Conservation (phyloP, 768 basidiomycete genomes). For the Kwoniella sp. region DNA sequence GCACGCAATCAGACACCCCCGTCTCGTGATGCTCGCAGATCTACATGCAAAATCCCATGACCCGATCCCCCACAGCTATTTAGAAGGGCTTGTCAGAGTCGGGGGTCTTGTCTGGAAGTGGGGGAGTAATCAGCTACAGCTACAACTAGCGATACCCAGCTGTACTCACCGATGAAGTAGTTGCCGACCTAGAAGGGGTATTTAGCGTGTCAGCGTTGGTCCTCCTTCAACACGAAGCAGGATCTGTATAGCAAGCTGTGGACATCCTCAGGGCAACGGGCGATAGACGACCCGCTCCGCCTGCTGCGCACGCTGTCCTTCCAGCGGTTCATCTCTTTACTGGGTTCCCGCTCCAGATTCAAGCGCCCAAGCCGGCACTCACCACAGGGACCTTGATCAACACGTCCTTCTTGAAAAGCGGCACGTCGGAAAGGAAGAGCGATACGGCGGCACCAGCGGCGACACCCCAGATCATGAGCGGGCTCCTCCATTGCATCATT, state of each 20-base stretch:
- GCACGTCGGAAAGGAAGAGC: conserved; percentile 41
- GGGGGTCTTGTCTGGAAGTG: conserved; percentile 36
- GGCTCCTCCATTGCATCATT: conserved; percentile 18
- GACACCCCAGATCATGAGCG: conserved; percentile 38
- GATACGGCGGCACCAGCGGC: conserved; percentile 37
- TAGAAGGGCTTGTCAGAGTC: conserved; percentile 49
- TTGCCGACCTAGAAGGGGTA: conserved; percentile 8
- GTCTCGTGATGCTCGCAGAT: too few relatives aligned
- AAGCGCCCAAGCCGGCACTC: conserved; percentile 15
- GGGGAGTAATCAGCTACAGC: neutral
- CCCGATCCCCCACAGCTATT: too few relatives aligned
- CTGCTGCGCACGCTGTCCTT: too few relatives aligned
- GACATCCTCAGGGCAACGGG: too few relatives aligned
- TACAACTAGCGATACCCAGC: neutral
- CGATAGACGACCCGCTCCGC: too few relatives aligned
- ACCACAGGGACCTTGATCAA: conserved; percentile 45
- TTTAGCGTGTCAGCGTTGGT: too few relatives aligned
- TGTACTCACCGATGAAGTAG: conserved; percentile 26
- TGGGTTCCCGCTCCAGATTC: too few relatives aligned
- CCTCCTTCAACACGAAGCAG: too few relatives aligned
- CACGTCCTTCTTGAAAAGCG: conserved; percentile 46
- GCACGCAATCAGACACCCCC: too few relatives aligned
- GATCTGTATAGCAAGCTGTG: too few relatives aligned
- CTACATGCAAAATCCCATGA: too few relatives aligned
- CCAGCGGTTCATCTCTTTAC: too few relatives aligned